Evolutionary conservation across 139 green algal species (phyloP).

Genomic region (Micromonas pusilla): DNA sequence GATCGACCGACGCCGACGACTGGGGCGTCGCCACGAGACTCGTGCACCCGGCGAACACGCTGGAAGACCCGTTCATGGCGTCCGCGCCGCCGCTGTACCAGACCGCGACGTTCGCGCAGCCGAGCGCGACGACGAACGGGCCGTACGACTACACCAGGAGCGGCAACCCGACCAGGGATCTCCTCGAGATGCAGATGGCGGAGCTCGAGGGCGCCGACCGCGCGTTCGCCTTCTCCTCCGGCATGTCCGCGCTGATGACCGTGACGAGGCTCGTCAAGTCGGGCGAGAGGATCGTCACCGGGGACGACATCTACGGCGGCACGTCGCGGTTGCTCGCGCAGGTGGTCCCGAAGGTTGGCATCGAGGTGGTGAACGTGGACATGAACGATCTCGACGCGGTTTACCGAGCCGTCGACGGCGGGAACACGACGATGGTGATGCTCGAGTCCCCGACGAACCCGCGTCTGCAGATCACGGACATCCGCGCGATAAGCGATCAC

Average conservation of each 20-base stretch:
- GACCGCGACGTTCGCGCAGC: slow-evolving; percentile 85
- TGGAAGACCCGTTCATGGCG: slow-evolving; percentile 68
- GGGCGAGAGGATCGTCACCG: slow-evolving; percentile 45
- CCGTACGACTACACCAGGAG: slow-evolving; percentile 95
- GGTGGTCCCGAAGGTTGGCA: slow-evolving; percentile 47
- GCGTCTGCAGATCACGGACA: slow-evolving; percentile 92
- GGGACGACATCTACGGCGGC: slow-evolving; percentile 96
- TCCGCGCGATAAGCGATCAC: slow-evolving; percentile 57
- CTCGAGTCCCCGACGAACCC: slow-evolving; percentile 98
- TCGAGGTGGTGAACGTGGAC: slow-evolving; percentile 87
- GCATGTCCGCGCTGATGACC: slow-evolving; percentile 85
- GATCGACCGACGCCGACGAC: not conserved
- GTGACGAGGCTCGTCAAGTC: slow-evolving; percentile 53
- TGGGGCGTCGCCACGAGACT: slow-evolving; percentile 24
- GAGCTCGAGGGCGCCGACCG: slow-evolving; percentile 74
- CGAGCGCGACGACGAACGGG: slow-evolving; percentile 65
- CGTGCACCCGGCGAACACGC: slow-evolving; percentile 15
- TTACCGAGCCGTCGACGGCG: slow-evolving; percentile 29
- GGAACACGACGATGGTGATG: slow-evolving; percentile 74
- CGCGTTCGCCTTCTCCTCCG: slow-evolving; percentile 82
- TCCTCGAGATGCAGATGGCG: slow-evolving; percentile 70
- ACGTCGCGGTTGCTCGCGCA: slow-evolving; percentile 75
- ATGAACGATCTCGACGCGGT: slow-evolving; percentile 66
- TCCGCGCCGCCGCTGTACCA: slow-evolving; percentile 88
- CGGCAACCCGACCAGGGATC: slow-evolving; percentile 87